A percentile compares a stretch with the other conserved stretches of the same genome.
Conservation (phyloP, 1,284 basidiomycete species). For the Malassezia slooffiae region DNA sequence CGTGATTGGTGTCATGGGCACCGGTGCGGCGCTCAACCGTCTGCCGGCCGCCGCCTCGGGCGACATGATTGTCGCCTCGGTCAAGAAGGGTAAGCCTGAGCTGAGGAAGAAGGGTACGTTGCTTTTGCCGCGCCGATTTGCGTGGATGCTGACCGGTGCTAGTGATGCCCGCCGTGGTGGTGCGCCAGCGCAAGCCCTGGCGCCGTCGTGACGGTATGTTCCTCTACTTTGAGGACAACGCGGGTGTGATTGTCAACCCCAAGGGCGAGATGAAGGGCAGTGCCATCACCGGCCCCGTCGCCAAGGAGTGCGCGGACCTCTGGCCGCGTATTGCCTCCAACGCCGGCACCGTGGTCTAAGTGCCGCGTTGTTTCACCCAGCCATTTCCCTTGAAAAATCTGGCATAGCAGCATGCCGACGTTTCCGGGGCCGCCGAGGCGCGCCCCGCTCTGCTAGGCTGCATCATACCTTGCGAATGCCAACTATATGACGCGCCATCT, state of each 20-base stretch:
- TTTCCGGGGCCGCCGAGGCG: too few relatives aligned
- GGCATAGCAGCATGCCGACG: too few relatives aligned
- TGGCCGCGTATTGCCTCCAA: conserved; percentile 98
- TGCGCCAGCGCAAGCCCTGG: conserved; percentile 98
- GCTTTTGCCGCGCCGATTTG: conserved; percentile 1
- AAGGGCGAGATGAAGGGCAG: conserved; percentile 99
- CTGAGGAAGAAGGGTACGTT: conserved; percentile 96
- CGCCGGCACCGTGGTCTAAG: conserved; percentile 86
- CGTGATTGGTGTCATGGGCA: conserved; percentile 80
- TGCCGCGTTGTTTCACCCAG: too few relatives aligned
- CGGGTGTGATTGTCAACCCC: conserved; percentile 57
- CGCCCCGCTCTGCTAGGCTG: too few relatives aligned
- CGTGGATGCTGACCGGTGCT: conserved; percentile 11
- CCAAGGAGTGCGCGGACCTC: conserved; percentile 94
- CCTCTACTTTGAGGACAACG: conserved; percentile 80
- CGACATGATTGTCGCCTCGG: conserved; percentile 96
- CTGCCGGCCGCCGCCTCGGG: conserved; percentile 95
- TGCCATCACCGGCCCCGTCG: conserved; percentile 89
- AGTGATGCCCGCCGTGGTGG: conserved; percentile 95
- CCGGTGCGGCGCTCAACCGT: conserved; percentile 92
- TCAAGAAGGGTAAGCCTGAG: conserved; percentile 99
- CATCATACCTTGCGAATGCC: conserved; percentile 18
- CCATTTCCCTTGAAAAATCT: too few relatives aligned
- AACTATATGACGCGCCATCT: conserved; percentile 5
- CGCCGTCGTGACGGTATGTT: conserved; percentile 94